A percentile compares a stretch with the other conserved stretches of the same genome.
Evolutionary conservation across 1,284 basidiomycete genomes (phyloP).

Genomic region (Melampsora occidentalis): DNA sequence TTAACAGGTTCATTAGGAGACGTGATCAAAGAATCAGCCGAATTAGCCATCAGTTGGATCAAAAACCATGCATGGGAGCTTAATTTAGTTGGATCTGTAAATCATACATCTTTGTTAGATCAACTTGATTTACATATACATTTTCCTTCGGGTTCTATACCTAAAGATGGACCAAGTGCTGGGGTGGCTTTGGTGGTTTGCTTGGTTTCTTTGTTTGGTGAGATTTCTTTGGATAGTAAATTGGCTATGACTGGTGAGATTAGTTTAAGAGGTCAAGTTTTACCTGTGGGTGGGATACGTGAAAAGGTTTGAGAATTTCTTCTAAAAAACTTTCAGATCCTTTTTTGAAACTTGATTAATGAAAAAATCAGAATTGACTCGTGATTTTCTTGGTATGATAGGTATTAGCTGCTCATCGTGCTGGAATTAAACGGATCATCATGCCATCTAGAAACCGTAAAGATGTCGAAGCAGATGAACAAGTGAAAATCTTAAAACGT

Average conservation of each 20-base stretch:
- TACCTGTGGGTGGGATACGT: constrained; percentile 77
- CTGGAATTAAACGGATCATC: constrained; percentile 74
- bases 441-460: constrained; percentile 58
- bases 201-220: constrained; percentile 75
- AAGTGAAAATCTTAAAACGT: not conserved
- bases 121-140: constrained; percentile 82
- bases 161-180: constrained; percentile 86
- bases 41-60: constrained; percentile 78
- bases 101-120: constrained; percentile 70
- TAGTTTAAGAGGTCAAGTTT: constrained; percentile 62
- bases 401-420: constrained; percentile 76
- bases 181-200: constrained; percentile 84
- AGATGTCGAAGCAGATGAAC: constrained; percentile 24
- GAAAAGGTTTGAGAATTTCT: constrained; percentile 61
- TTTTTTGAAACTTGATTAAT: not conserved
- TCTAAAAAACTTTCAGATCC: not conserved
- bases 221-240: constrained; percentile 66
- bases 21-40: constrained; percentile 83
- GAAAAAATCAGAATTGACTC: not conserved
- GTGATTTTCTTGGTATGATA: constrained; percentile 46
- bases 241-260: constrained; percentile 84
- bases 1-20: constrained; percentile 61
- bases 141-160: constrained; percentile 70
- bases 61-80: constrained; percentile 77
- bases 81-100: constrained; percentile 65